Evolutionary conservation across 495 filamentous ascomycete species (phyloP).

Genomic region (Xylaria sp.): DNA sequence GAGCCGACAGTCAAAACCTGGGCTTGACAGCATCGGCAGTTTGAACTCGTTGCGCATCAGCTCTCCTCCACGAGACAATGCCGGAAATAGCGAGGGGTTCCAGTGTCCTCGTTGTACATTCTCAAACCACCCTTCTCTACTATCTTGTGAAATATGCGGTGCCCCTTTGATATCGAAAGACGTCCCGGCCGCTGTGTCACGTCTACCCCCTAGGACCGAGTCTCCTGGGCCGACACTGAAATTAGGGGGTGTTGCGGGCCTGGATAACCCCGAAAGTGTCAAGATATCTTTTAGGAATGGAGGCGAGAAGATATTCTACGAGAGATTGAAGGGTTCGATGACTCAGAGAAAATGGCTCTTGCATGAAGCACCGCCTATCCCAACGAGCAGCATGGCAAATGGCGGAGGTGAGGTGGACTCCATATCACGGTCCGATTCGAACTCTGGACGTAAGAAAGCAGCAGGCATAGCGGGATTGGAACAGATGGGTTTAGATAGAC

Average conservation of each 20-base stretch:
- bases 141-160: slow-evolving; percentile 90
- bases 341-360: slow-evolving; percentile 96
- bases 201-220: slow-evolving; percentile 59
- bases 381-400: slow-evolving; percentile 58
- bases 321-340: slow-evolving; percentile 84
- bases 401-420: slow-evolving; percentile 58
- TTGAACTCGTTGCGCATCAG: slow-evolving; percentile 34
- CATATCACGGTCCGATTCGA: slow-evolving; percentile 47
- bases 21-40: slow-evolving; percentile 25
- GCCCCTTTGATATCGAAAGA: slow-evolving; percentile 71
- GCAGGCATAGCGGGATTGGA: slow-evolving; percentile 95
- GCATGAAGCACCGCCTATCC: slow-evolving; percentile 89
- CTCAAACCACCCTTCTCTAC: slow-evolving; percentile 85
- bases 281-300: slow-evolving; percentile 92
- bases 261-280: slow-evolving; percentile 74
- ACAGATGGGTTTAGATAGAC: slow-evolving; percentile 77
- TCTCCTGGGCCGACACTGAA: slow-evolving; percentile 79
- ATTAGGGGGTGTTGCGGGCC: slow-evolving; percentile 45
- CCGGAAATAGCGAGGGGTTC: slow-evolving; percentile 45
- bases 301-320: slow-evolving; percentile 89
- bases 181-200: slow-evolving; percentile 49
- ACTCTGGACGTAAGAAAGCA: slow-evolving; percentile 58
- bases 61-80: slow-evolving; percentile 11
- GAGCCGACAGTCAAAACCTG: slow-evolving; percentile 51
- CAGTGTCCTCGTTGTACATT: slow-evolving; percentile 94